Percentiles rank a stretch among this genome's conserved stretches.
Evolutionary conservation across 768 basidiomycete species (phyloP).

Genomic region (Lactarius pseudohatsudake): DNA sequence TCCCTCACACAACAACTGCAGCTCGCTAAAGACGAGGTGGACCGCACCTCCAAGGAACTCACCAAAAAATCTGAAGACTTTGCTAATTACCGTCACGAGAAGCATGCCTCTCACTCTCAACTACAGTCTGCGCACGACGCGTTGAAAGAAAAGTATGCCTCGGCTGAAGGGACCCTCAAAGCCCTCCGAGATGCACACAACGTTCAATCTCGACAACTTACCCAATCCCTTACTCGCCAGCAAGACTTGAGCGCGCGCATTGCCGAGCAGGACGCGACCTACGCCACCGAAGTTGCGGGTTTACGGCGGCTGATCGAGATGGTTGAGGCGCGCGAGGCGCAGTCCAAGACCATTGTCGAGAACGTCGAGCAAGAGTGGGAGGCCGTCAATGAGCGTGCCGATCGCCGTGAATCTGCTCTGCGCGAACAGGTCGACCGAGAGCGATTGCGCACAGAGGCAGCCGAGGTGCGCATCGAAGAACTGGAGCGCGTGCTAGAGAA

Average conservation of each 20-base stretch:
- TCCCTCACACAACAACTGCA: conserved; percentile 79
- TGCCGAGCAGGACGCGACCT: conserved; percentile 83
- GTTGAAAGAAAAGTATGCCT: conserved; percentile 62
- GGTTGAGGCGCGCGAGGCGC: conserved; percentile 86
- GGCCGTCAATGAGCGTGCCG: conserved; percentile 64
- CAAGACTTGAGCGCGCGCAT: conserved; percentile 74
- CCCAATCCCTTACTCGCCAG: conserved; percentile 71
- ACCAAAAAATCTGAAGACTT: conserved; percentile 76
- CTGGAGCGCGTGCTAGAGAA: conserved; percentile 70
- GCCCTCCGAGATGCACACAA: conserved; percentile 71
- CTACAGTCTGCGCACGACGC: conserved; percentile 79
- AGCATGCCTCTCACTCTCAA: conserved; percentile 73
- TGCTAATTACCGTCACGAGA: conserved; percentile 75
- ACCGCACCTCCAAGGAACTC: conserved; percentile 70
- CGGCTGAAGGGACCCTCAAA: conserved; percentile 67
- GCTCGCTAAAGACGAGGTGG: conserved; percentile 72
- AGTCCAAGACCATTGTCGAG: conserved; percentile 80
- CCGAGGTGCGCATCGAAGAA: conserved; percentile 70
- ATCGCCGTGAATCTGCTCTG: conserved; percentile 62
- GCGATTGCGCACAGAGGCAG: conserved; percentile 61
- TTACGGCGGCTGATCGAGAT: conserved; percentile 74
- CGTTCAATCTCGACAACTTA: conserved; percentile 70
- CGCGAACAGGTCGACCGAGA: conserved; percentile 74
- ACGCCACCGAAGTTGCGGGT: conserved; percentile 71
- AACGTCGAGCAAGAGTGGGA: conserved; percentile 83